Evolutionary conservation across 106 monocot genomes (phyloP).

Genomic region (Platanthera guangdongensis): DNA sequence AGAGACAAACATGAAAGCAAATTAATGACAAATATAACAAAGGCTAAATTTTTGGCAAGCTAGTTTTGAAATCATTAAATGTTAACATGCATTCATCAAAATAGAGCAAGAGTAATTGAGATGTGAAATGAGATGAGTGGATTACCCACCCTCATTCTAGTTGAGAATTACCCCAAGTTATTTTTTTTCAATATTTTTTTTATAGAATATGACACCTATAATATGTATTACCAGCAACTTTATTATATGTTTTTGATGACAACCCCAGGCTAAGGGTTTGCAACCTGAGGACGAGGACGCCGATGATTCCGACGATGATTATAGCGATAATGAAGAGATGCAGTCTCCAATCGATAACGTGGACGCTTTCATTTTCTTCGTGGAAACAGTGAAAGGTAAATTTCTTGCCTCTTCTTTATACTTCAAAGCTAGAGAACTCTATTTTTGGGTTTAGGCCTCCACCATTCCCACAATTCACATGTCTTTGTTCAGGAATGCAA

Average conservation of each 20-base stretch:
- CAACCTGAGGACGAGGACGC: conserved; percentile 62
- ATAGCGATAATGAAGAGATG: conserved; percentile 76
- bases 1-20: no score
- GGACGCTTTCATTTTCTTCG: conserved; percentile 86
- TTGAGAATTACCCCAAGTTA: no score
- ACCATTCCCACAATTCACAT: background rate
- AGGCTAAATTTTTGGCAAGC: no score
- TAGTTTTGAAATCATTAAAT: no score
- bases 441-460: background rate
- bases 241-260: background rate
- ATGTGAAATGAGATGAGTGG: no score
- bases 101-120: no score
- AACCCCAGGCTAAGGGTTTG: conserved; percentile 62
- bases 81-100: no score
- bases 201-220: no score
- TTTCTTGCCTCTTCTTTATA: background rate
- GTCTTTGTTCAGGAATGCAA: conserved; percentile 49
- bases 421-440: no score
- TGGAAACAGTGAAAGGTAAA: conserved; percentile 76
- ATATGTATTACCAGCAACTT: background rate
- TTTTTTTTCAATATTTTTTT: no score
- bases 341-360: conserved; percentile 87
- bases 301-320: conserved; percentile 72
- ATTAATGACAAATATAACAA: no score
- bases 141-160: no score